Evolutionary conservation across 2,329 filamentous ascomycete species (phyloP), one percentile per base, ranked within the genome.

Genomic region (Botryosphaeria dothidea): DNA sequence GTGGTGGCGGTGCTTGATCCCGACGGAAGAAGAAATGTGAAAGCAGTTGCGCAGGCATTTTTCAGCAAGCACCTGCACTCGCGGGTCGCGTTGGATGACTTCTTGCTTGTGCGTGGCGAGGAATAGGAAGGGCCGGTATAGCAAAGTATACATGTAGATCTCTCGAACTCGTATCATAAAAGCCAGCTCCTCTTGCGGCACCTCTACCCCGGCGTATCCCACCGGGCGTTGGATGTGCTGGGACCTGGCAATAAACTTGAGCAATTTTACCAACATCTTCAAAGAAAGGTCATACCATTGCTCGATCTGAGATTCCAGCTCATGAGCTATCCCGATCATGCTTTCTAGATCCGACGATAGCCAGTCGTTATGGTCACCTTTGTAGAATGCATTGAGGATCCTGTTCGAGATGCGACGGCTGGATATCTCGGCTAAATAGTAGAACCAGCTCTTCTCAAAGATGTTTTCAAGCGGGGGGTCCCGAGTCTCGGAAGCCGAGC

Each of bases 51-150:
- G 27, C 68, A 72, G 29, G 31, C 69, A 68, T 52, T 68, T 68
- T 25, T 69, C 56, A n/a, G 69, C 69, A 4, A 68, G 66, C 45
- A 52, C 67, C 56, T 67, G 60, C 34, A 70, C 65, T 23, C 62
- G 52, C 19, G 43, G 54, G 9, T 64, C 46, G 31, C 64, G 66
- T 13, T 64, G 67, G 31, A 71, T 63, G 6, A 43, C 45, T 8
- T 66, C 45, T 3, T 62, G 51, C 13, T 69, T 65, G 63, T 73
- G 72, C n/a, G 74, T 67, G 43, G 69, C 68, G 46, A 72, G 68
- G 64, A 74, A 77, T 3, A 75, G 64, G 45, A 75, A 76, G 3
- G 73, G 73, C 0, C 73, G 69, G 45, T 75, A 73, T 43, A 75
- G 71, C 45, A 71, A 70, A 17, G 74, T 70, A n/a, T 67, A 66